Evolutionary conservation across 306 rosid species (phyloP).

Genomic region (Lotus japonicus): DNA sequence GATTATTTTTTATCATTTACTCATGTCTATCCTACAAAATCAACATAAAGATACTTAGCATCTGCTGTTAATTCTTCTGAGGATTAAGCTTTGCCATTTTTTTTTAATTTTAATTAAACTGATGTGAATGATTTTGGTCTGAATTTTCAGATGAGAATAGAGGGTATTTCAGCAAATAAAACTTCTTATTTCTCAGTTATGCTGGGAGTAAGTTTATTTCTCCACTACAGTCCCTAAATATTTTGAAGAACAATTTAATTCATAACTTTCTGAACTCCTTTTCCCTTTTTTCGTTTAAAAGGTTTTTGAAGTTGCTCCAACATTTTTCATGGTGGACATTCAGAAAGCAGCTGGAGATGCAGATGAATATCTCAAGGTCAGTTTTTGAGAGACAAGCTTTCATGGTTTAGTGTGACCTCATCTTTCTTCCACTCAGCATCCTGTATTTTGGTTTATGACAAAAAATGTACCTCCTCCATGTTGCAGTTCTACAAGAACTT

Average conservation of each 20-base stretch:
- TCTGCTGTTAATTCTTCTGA: background rate
- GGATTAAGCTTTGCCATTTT: background rate
- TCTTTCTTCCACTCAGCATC: background rate
- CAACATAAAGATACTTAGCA: no score
- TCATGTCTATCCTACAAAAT: no score
- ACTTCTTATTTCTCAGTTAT: slow-evolving; percentile 70
- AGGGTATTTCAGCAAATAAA: slow-evolving; percentile 59
- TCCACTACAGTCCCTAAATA: background rate
- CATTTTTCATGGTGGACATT: slow-evolving; percentile 84
- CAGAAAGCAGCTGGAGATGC: slow-evolving; percentile 85
- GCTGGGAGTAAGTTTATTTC: slow-evolving; percentile 57
- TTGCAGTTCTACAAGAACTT: slow-evolving; percentile 78
- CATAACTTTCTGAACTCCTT: background rate
- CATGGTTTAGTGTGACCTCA: background rate
- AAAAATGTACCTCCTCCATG: background rate
- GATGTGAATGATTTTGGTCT: background rate
- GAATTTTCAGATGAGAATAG: slow-evolving; percentile 85
- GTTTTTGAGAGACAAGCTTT: slow-evolving; percentile 17
- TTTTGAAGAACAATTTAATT: background rate
- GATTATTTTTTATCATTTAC: background rate
- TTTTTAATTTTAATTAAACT: background rate
- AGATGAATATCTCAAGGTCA: slow-evolving; percentile 71
- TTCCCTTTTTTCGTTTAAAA: slow-evolving; percentile 13
- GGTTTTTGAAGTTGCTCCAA: slow-evolving; percentile 82
- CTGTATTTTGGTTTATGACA: background rate